These are phyloP conservation scores for Heliamphora pulchella DNA, from an alignment of 179 eudicot species.

Conservation along the genomic window DNA sequence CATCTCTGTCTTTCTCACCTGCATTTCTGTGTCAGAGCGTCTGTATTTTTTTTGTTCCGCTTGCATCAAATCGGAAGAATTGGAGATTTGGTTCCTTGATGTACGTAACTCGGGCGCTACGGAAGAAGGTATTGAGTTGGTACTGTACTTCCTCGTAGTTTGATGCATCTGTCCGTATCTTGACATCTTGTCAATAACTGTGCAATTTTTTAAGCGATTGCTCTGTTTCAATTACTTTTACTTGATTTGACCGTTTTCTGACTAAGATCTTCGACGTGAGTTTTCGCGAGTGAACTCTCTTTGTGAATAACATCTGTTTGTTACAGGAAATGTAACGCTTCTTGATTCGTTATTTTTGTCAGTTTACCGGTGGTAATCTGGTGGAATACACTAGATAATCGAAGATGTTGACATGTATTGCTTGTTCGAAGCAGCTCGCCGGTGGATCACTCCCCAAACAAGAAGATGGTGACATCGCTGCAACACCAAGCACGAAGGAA, in stretches of 20 bases:
- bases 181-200: background rate
- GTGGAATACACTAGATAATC: background rate
- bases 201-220: background rate
- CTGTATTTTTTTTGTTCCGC: background rate
- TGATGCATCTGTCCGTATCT: background rate
- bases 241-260: background rate
- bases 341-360: background rate
- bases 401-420: slow-evolving; percentile 82
- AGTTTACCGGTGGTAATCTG: background rate
- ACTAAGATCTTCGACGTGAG: background rate
- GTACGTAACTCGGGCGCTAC: background rate
- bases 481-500: slow-evolving; percentile 61
- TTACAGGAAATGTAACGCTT: slow-evolving; percentile 5
- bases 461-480: slow-evolving; percentile 31
- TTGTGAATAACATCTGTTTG: background rate
- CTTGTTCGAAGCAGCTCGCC: slow-evolving; percentile 69
- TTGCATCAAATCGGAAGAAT: background rate
- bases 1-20: background rate
- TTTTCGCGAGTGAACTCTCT: background rate
- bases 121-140: background rate
- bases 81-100: too few species aligned
- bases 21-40: background rate
- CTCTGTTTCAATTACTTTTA: background rate
- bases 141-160: background rate
- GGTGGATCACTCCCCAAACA: slow-evolving; percentile 56